These are phyloP conservation scores for Mortierella antarctica DNA, from an alignment of 192 early-diverging fungal genomes.

Conservation along the genomic window DNA sequence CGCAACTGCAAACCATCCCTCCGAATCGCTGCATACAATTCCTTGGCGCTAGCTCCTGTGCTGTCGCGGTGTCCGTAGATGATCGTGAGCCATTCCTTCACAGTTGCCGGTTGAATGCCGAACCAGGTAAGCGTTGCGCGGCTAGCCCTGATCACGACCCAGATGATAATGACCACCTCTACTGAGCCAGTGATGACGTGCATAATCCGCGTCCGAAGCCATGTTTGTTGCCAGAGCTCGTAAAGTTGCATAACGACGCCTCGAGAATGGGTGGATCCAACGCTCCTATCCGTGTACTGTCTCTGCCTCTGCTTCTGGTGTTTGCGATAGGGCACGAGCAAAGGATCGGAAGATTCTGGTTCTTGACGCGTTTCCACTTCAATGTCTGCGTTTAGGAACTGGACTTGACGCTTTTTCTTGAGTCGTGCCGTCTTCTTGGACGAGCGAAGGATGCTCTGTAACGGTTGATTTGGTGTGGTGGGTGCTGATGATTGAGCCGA, in stretches of 20 bases:
- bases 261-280: conserved; percentile 35
- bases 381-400: conserved; percentile 25
- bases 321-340: conserved; percentile 1
- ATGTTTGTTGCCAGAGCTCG: conserved; percentile 47
- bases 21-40: conserved; percentile 39
- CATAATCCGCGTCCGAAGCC: conserved; percentile 52
- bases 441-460: conserved; percentile 17
- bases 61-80: conserved; percentile 30
- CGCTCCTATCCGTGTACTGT: conserved; percentile 27
- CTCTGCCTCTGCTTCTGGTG: conserved; percentile 1
- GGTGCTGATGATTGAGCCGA: conserved; percentile 8
- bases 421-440: conserved; percentile 21
- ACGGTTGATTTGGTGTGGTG: conserved; percentile 8
- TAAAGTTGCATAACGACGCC: conserved; percentile 34
- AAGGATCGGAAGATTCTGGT: conserved; percentile 4
- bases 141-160: conserved; percentile 35
- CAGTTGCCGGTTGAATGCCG: conserved; percentile 16
- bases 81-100: conserved; percentile 30
- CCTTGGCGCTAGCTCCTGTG: conserved; percentile 27
- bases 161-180: conserved; percentile 43
- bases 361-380: conserved; percentile 3
- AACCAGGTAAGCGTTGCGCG: conserved; percentile 31
- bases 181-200: conserved; percentile 51
- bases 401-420: conserved; percentile 41
- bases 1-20: conserved; percentile 31